Evolutionary conservation across 2,329 filamentous ascomycete species (phyloP), one percentile per base, ranked within the genome.

Genomic region (Xylaria digitata): DNA sequence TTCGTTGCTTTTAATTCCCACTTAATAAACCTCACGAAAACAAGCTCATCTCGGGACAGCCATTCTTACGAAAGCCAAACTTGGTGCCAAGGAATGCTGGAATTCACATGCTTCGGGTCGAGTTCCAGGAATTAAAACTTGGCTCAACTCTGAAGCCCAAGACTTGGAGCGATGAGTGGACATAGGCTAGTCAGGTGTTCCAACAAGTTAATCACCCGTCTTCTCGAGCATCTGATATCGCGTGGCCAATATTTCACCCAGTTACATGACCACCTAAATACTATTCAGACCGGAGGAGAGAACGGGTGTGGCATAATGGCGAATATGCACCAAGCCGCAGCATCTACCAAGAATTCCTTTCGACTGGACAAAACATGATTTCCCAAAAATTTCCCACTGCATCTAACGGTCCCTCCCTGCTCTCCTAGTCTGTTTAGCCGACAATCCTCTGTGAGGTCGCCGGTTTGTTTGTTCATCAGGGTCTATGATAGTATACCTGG

Each of bases 1-100:
- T 74, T 81, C 75, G 79, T 78, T 78, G 76, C 72, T 78, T 80
- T 82, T 82, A 83, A 83, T 83, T 77, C 74, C 64, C 77, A 79
- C 75, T 76, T 83, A 83, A 83, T 83, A 75, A 73, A 77, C 76
- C 71, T 77, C 75, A 74, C 70, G 75, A 77, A 74, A 75, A 74
- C 66, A 69, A 72, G 66, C 70, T 71, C 72, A 70, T 69, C 63
- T 70, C 69, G 63, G 73, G 71, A 71, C 69, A 66, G 69, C 64
- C 63, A 62, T 71, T 67, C 65, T 67, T 67, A 71, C 67, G 62
- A 32, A 67, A 68, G 34, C 46, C 53, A 52, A 53, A 32, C 45
- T 37, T 42, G 32, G 46, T 61, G 45, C 65, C 34, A 66, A 57
- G 53, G 49, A 37, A 57, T 26, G 26, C 46, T 32, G 46, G 42